Evolutionary conservation across 805 yeast species (phyloP).

Genomic region (Teunomyces panamensis): DNA sequence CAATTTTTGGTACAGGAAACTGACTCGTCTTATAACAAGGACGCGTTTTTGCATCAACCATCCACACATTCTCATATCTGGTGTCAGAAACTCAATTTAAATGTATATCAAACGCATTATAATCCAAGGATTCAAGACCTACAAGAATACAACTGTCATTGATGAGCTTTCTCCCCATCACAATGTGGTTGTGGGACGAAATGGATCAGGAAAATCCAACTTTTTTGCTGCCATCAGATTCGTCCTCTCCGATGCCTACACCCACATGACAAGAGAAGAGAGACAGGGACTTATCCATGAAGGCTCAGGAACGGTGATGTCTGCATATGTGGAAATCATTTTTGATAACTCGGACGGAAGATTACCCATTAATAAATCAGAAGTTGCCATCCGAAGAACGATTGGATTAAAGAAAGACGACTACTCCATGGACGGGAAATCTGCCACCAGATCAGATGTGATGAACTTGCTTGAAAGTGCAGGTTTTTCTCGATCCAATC

Average conservation of each 20-base stretch:
- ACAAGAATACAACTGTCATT: slow-evolving; percentile 75
- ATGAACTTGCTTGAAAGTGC: slow-evolving; percentile 84
- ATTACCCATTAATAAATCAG: slow-evolving; percentile 66
- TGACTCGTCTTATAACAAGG: too few species aligned
- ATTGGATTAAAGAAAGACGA: slow-evolving; percentile 93
- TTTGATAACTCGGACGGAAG: slow-evolving; percentile 80
- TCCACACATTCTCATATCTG: not conserved
- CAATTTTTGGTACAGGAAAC: not conserved
- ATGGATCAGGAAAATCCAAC: slow-evolving; percentile 96
- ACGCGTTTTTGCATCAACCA: slow-evolving; percentile 2
- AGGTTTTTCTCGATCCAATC: slow-evolving; percentile 86
- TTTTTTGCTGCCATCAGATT: slow-evolving; percentile 93
- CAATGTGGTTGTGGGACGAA: slow-evolving; percentile 83
- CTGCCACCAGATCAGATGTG: slow-evolving; percentile 77
- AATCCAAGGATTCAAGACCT: slow-evolving; percentile 92
- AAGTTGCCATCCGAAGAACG: slow-evolving; percentile 77
- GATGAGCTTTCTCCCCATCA: slow-evolving; percentile 76
- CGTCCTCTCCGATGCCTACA: slow-evolving; percentile 86
- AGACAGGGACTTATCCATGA: slow-evolving; percentile 86
- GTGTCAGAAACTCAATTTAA: too few species aligned
- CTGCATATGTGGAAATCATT: slow-evolving; percentile 87
- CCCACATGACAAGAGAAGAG: slow-evolving; percentile 79
- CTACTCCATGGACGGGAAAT: slow-evolving; percentile 75
- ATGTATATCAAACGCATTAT: slow-evolving; percentile 53
- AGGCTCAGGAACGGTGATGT: slow-evolving; percentile 85